phyloP scores from a whole-genome alignment of 495 filamentous ascomycete genomes.

The Penicillium diatomitis region DNA sequence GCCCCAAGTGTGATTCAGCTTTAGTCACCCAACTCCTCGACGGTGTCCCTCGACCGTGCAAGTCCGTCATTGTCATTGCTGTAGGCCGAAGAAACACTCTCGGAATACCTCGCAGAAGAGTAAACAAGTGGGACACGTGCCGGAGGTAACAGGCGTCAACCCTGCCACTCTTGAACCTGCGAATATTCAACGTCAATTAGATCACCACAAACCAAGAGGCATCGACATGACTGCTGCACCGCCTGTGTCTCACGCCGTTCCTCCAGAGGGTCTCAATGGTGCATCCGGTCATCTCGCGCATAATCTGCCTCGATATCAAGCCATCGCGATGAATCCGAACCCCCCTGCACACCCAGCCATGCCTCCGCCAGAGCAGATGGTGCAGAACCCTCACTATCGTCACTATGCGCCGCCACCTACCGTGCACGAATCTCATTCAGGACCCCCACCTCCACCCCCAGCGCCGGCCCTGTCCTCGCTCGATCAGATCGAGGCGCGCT shows the following conservation, averaged over 20 bases:
- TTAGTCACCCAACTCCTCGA: too few species aligned
- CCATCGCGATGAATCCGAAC: constrained; percentile 41
- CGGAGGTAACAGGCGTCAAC: not conserved
- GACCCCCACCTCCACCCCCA: constrained; percentile 18
- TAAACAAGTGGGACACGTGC: too few species aligned
- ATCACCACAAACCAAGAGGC: not conserved
- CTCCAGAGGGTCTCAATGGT: constrained; percentile 29
- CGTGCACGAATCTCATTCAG: constrained; percentile 28
- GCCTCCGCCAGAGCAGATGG: constrained; percentile 28
- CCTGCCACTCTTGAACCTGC: not conserved
- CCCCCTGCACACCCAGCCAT: constrained; percentile 24
- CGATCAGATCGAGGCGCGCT: constrained; percentile 36
- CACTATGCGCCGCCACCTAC: constrained; percentile 24
- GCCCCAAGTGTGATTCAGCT: too few species aligned
- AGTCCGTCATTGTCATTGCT: too few species aligned
- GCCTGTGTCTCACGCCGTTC: constrained; percentile 28
- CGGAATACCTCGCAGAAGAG: too few species aligned
- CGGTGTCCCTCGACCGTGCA: too few species aligned
- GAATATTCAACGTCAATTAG: not conserved
- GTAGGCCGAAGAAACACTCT: too few species aligned
- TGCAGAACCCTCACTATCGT: constrained; percentile 32
- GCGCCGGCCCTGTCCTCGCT: constrained; percentile 22
- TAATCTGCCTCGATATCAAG: constrained; percentile 35
- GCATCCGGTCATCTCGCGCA: constrained; percentile 25
- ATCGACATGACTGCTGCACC: constrained; percentile 34